Evolutionary conservation across 2,329 filamentous ascomycete species (phyloP).

Genomic region (Claviceps monticola): DNA sequence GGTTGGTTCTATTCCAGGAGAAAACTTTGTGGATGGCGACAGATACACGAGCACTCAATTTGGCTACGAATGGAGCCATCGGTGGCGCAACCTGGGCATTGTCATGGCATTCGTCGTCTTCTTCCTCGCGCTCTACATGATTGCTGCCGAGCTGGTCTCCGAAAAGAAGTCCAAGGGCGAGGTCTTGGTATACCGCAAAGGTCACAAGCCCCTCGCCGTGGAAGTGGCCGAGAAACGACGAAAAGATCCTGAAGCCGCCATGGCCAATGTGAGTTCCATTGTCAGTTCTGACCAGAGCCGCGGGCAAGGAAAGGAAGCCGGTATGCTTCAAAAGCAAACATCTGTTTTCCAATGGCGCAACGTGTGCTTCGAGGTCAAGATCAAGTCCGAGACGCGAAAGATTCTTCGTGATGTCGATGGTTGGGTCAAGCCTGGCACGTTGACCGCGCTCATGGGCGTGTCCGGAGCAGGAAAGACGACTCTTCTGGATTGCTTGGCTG

Average conservation of each 20-base stretch:
- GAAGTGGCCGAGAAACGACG: constrained; percentile 47
- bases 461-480: constrained; percentile 93
- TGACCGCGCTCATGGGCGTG: constrained; percentile 84
- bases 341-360: constrained; percentile 79
- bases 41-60: constrained; percentile 40
- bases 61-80: constrained; percentile 42
- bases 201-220: constrained; percentile 45
- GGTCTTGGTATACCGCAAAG: constrained; percentile 59
- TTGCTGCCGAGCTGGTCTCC: constrained; percentile 51
- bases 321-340: constrained; percentile 41
- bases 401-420: constrained; percentile 80
- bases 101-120: constrained; percentile 50
- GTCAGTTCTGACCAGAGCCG: constrained; percentile 30
- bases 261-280: constrained; percentile 33
- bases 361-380: constrained; percentile 64
- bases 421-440: constrained; percentile 84
- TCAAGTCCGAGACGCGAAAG: constrained; percentile 61
- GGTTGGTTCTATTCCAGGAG: constrained; percentile 43
- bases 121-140: constrained; percentile 47
- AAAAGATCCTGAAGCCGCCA: constrained; percentile 42
- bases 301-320: constrained; percentile 23
- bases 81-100: constrained; percentile 61
- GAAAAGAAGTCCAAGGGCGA: constrained; percentile 62
- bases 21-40: constrained; percentile 39
- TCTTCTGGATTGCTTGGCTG: constrained; percentile 72